Evolutionary conservation across 257 asterid species (phyloP).

Genomic region (Leptodermis oblonga): DNA sequence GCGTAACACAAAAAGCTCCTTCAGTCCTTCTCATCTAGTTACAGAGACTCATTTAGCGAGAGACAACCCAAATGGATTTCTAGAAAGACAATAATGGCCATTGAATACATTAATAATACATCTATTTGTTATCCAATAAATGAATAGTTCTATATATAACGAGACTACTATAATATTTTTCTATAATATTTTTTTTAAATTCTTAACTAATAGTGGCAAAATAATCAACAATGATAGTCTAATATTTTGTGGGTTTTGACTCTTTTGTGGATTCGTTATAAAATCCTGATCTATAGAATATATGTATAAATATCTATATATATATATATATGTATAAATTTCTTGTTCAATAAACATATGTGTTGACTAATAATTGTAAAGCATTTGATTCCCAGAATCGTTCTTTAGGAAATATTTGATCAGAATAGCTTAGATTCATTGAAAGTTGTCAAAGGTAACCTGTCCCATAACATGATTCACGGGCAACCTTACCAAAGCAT

Average conservation of each 20-base stretch:
- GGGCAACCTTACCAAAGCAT: neutral
- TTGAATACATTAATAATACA: no score
- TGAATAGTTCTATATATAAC: no score
- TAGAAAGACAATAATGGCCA: no score
- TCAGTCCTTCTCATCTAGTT: no score
- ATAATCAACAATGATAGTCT: neutral
- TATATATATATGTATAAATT: neutral
- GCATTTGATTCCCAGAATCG: constrained; percentile 4
- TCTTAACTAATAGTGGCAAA: neutral
- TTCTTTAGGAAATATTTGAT: neutral
- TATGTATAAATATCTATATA: neutral
- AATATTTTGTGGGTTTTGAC: neutral
- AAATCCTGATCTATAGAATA: no score
- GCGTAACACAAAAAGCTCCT: no score
- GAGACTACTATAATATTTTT: no score
- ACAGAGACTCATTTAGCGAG: no score
- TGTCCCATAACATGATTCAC: neutral
- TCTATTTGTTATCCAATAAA: no score
- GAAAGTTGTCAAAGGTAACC: neutral
- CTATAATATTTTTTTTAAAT: neutral
- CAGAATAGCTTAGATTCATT: constrained; percentile 2
- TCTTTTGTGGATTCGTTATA: neutral
- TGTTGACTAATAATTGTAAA: neutral
- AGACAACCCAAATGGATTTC: no score
- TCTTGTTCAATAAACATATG: neutral